phyloP scores from a whole-genome alignment of 768 basidiomycete genomes.

The Russula virescens region DNA sequence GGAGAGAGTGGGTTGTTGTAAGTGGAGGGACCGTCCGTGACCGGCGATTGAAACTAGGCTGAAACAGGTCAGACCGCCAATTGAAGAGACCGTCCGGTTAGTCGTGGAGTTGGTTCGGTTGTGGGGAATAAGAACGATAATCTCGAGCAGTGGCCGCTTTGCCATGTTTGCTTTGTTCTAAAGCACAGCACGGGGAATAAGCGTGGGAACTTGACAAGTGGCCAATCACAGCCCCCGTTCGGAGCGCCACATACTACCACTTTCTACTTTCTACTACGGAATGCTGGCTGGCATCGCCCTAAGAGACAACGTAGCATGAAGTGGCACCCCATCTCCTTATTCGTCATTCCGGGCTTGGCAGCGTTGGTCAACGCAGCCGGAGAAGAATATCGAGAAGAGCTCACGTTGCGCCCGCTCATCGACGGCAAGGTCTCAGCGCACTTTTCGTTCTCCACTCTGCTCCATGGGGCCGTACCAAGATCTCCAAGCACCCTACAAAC shows the following conservation, averaged over 20 bases:
- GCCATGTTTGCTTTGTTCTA: too few species aligned
- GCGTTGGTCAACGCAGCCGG: neutral
- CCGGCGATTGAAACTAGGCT: neutral
- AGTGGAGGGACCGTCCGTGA: too few species aligned
- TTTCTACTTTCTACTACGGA: too few species aligned
- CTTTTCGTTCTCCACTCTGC: constrained; percentile 72
- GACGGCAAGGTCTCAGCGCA: constrained; percentile 79
- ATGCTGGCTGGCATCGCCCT: too few species aligned
- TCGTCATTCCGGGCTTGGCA: neutral
- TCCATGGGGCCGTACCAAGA: constrained; percentile 49
- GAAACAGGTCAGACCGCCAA: neutral
- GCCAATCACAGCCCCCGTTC: too few species aligned
- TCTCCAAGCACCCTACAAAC: constrained; percentile 44
- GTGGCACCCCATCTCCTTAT: neutral
- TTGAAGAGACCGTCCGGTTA: too few species aligned
- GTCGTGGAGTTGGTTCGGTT: neutral
- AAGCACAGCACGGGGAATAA: too few species aligned
- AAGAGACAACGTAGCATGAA: constrained; percentile 7
- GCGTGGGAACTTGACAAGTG: neutral
- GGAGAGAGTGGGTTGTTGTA: too few species aligned
- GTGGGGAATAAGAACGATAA: too few species aligned
- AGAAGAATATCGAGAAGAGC: constrained; percentile 45
- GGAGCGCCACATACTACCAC: too few species aligned
- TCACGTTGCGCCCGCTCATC: constrained; percentile 53
- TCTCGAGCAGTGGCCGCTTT: too few species aligned